phyloP scores from a whole-genome alignment of 352 stramenopile species.

The Pythium pectinolyticum region DNA sequence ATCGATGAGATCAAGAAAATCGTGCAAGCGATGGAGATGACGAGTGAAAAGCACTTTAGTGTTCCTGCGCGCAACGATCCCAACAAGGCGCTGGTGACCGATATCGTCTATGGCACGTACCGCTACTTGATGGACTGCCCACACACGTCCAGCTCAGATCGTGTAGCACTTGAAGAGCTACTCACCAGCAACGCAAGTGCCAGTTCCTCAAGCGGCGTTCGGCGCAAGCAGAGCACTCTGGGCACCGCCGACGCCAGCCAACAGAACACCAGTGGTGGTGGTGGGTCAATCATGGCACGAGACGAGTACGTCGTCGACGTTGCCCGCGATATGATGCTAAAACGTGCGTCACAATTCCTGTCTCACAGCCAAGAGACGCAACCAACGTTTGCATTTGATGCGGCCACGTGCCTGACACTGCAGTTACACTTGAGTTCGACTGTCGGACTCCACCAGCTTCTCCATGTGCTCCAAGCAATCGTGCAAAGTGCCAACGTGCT shows the following conservation, averaged over 20 bases:
- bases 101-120: conserved; percentile 48
- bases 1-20: conserved; percentile 30
- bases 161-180: conserved; percentile 19
- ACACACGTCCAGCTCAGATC: background rate
- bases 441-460: conserved; percentile 14
- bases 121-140: background rate
- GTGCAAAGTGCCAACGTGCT: conserved; percentile 3
- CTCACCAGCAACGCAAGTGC: conserved; percentile 30
- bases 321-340: conserved; percentile 14
- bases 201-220: conserved; percentile 9
- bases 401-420: background rate
- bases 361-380: background rate
- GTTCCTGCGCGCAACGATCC: conserved; percentile 40
- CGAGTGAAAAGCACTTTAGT: conserved; percentile 72
- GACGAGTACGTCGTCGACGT: conserved; percentile 15
- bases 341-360: background rate
- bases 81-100: conserved; percentile 24
- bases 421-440: conserved; percentile 18
- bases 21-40: conserved; percentile 30
- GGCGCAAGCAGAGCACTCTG: conserved; percentile 9
- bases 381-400: background rate
- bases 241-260: background rate
- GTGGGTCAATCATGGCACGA: conserved; percentile 8
- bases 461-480: conserved; percentile 16
- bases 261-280: background rate